phyloP scores from a whole-genome alignment of 345 rosid genomes.

The Eutrema japonicum region DNA sequence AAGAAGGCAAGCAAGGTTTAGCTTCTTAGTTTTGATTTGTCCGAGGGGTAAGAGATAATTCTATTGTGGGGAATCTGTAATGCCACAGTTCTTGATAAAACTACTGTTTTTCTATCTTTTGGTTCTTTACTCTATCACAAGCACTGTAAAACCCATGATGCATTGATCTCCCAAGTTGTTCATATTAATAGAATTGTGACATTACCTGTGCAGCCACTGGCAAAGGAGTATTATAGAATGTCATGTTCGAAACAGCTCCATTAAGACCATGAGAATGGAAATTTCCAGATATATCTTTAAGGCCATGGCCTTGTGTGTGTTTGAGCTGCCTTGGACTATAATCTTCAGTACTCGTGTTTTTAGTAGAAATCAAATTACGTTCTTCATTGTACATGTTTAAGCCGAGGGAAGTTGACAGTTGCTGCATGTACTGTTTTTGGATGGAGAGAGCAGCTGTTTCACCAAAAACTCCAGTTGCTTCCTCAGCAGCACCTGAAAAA shows the following conservation, averaged over 20 bases:
- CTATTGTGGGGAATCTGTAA: too few relatives aligned
- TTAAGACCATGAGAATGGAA: slow-evolving; percentile 70
- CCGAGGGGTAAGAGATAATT: too few relatives aligned
- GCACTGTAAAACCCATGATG: slow-evolving; percentile 18
- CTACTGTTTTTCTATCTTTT: too few relatives aligned
- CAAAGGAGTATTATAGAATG: slow-evolving; percentile 89
- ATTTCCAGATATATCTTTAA: slow-evolving; percentile 73
- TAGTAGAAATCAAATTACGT: slow-evolving; percentile 50
- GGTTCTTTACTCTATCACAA: background rate
- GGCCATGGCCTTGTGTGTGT: slow-evolving; percentile 67
- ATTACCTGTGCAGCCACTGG: slow-evolving; percentile 84
- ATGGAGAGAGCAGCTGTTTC: slow-evolving; percentile 82
- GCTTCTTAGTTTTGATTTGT: too few relatives aligned
- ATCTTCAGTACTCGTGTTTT: slow-evolving; percentile 60
- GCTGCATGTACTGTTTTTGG: slow-evolving; percentile 77
- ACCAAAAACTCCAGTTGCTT: slow-evolving; percentile 81
- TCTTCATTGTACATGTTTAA: slow-evolving; percentile 62
- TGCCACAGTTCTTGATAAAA: too few relatives aligned
- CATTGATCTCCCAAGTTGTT: slow-evolving; percentile 16
- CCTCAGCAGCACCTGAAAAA: slow-evolving; percentile 86
- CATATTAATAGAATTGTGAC: slow-evolving; percentile 20
- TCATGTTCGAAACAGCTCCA: slow-evolving; percentile 66
- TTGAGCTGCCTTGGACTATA: slow-evolving; percentile 71
- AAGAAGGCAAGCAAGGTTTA: too few relatives aligned
- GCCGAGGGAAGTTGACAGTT: slow-evolving; percentile 52